Percentiles rank a stretch among this genome's conserved stretches.
These are phyloP conservation scores for Pilatotrama ljubarskyi DNA, from an alignment of 768 basidiomycete species.

Conservation along the genomic window DNA sequence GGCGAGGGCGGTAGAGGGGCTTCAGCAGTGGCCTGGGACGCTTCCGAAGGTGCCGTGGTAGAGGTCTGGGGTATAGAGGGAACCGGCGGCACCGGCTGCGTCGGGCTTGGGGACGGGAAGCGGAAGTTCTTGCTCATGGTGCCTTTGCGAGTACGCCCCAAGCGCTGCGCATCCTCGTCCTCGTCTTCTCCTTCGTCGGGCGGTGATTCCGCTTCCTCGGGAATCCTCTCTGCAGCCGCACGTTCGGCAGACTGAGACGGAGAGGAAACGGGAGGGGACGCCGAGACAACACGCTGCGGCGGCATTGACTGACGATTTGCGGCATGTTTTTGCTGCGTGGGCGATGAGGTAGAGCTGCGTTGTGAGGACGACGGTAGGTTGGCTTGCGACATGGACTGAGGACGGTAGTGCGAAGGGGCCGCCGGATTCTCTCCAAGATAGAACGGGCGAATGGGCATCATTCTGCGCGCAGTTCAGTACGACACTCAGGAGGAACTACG, in stretches of 20 bases:
- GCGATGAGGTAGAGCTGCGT: constrained; percentile 31
- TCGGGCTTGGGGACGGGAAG: constrained; percentile 33
- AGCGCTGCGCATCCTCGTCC: constrained; percentile 18
- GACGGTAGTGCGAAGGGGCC: constrained; percentile 50
- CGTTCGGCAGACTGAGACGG: constrained; percentile 36
- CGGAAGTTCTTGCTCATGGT: constrained; percentile 61
- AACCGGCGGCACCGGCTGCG: constrained; percentile 32
- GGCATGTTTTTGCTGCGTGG: constrained; percentile 34
- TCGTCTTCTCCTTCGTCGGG: constrained; percentile 36
- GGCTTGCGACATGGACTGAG: constrained; percentile 78
- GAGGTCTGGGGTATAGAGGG: constrained; percentile 24
- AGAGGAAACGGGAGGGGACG: constrained; percentile 45
- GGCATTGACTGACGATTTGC: constrained; percentile 72
- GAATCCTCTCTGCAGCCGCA: constrained; percentile 34
- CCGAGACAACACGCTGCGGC: constrained; percentile 41
- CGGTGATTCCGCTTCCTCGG: constrained; percentile 44
- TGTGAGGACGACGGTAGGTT: constrained; percentile 48
- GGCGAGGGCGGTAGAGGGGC: constrained; percentile 12
- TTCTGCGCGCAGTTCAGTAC: constrained; percentile 44
- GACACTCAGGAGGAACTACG: too few species aligned
- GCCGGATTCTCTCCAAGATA: constrained; percentile 74
- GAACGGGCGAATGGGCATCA: constrained; percentile 82
- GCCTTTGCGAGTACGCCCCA: constrained; percentile 47
- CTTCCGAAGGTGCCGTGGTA: background rate
- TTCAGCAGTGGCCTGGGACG: constrained; percentile 12